Conservation (phyloP, 2,329 filamentous ascomycete genomes). For the Tricladium varicosporioides region DNA sequence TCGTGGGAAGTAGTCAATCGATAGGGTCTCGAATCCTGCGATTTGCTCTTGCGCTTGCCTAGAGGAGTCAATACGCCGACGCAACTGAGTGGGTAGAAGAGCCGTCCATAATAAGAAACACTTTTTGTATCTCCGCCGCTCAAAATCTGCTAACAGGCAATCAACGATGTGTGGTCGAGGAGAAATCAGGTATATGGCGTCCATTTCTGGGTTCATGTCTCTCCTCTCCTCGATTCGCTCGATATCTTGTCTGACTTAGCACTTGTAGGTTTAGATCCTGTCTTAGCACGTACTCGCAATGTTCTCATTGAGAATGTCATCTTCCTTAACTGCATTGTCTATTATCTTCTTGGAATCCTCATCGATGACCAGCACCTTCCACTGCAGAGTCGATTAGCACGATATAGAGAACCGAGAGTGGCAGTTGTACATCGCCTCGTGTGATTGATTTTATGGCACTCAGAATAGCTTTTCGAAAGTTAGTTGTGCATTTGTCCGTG, state of each 20-base stretch:
- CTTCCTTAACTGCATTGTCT: conserved; percentile 87
- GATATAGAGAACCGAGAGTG: not conserved
- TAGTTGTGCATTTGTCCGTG: conserved; percentile 13
- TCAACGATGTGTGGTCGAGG: conserved; percentile 87
- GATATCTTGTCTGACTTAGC: conserved; percentile 62
- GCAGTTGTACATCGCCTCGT: conserved; percentile 68
- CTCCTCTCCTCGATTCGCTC: conserved; percentile 88
- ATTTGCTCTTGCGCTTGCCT: conserved; percentile 70
- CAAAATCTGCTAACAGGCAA: conserved; percentile 89
- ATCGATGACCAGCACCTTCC: conserved; percentile 95
- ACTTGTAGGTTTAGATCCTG: not conserved
- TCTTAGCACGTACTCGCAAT: conserved; percentile 70
- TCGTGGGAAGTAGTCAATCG: conserved; percentile 84
- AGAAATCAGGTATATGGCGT: conserved; percentile 89
- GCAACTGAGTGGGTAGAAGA: conserved; percentile 67
- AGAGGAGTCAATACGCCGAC: conserved; percentile 72
- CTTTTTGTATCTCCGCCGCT: conserved; percentile 76
- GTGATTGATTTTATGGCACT: conserved; percentile 75
- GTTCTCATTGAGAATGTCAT: conserved; percentile 95
- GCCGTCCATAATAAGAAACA: conserved; percentile 82
- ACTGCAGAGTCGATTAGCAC: conserved; percentile 51
- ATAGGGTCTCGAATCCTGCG: conserved; percentile 76
- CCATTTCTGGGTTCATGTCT: conserved; percentile 81
- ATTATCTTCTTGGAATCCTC: conserved; percentile 79
- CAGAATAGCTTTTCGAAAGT: conserved; percentile 58